phyloP scores from a whole-genome alignment of 1,284 basidiomycete genomes.

The Wolfiporia cocos region DNA sequence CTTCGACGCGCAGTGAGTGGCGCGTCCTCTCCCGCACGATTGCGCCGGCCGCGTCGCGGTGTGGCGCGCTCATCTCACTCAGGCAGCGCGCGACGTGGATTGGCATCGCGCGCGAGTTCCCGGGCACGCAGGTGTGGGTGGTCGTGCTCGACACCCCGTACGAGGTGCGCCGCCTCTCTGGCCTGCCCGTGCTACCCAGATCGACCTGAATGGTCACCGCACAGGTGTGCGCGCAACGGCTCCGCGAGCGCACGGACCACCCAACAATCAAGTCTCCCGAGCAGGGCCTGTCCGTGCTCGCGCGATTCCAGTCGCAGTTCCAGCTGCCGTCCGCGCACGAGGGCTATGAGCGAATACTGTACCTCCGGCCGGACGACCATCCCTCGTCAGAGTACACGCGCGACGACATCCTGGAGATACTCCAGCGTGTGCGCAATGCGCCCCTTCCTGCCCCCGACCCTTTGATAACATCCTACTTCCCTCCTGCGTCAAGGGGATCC shows the following conservation, averaged over 20 bases:
- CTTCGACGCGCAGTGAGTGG: constrained; percentile 54
- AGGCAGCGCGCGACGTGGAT: constrained; percentile 72
- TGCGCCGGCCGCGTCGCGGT: no score
- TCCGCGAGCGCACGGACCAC: constrained; percentile 46
- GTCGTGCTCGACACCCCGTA: constrained; percentile 70
- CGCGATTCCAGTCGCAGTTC: constrained; percentile 54
- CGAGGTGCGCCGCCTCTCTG: constrained; percentile 43
- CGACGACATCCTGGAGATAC: constrained; percentile 43
- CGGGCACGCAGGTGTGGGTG: constrained; percentile 55
- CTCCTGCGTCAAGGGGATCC: background rate
- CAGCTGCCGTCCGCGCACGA: constrained; percentile 46
- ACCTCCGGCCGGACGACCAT: constrained; percentile 46
- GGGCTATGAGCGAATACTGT: constrained; percentile 54
- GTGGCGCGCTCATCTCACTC: constrained; percentile 1
- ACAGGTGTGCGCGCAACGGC: constrained; percentile 48
- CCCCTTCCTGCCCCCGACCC: constrained; percentile 10
- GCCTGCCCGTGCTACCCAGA: background rate
- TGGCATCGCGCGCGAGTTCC: constrained; percentile 56
- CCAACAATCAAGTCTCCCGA: constrained; percentile 61
- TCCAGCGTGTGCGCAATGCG: constrained; percentile 43
- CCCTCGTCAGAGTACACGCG: constrained; percentile 40
- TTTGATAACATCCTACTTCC: background rate
- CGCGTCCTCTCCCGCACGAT: background rate
- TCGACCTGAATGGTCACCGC: background rate
- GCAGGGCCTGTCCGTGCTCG: constrained; percentile 49